Evolutionary conservation across 805 yeast species (phyloP).

Genomic region (Yamadazyma akitaensis): DNA sequence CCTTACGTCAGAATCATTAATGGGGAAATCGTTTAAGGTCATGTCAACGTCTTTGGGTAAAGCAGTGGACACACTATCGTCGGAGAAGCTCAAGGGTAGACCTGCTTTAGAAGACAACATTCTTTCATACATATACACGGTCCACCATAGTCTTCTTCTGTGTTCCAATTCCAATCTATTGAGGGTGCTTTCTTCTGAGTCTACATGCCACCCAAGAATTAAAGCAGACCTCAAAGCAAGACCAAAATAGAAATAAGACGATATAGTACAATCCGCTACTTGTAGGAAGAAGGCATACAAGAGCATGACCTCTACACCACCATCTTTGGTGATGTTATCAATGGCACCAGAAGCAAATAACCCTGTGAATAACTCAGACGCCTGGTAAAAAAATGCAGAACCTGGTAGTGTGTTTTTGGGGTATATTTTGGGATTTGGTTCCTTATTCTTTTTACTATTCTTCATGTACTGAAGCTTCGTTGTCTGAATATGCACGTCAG

Average conservation of each 20-base stretch:
- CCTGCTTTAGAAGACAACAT: constrained; percentile 84
- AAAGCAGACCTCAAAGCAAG: constrained; percentile 69
- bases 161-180: constrained; percentile 55
- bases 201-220: constrained; percentile 78
- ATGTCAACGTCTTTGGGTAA: constrained; percentile 71
- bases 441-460: constrained; percentile 14
- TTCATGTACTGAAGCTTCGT: constrained; percentile 18
- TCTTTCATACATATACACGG: constrained; percentile 53
- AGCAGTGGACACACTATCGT: constrained; percentile 76
- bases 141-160: constrained; percentile 47
- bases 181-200: constrained; percentile 62
- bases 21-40: constrained; percentile 38
- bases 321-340: constrained; percentile 73
- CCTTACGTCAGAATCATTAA: constrained; percentile 48
- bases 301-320: constrained; percentile 73
- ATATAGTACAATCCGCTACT: constrained; percentile 80
- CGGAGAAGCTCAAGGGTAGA: constrained; percentile 72
- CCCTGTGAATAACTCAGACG: constrained; percentile 75
- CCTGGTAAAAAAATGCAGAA: constrained; percentile 72
- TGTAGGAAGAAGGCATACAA: constrained; percentile 76
- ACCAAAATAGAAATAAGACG: constrained; percentile 78
- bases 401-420: constrained; percentile 60
- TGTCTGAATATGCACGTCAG: constrained; percentile 53
- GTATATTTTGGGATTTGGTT: constrained; percentile 14
- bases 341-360: constrained; percentile 76